These are phyloP conservation scores for Mycena sanguinolenta DNA, from an alignment of 768 basidiomycete species.

Conservation along the genomic window DNA sequence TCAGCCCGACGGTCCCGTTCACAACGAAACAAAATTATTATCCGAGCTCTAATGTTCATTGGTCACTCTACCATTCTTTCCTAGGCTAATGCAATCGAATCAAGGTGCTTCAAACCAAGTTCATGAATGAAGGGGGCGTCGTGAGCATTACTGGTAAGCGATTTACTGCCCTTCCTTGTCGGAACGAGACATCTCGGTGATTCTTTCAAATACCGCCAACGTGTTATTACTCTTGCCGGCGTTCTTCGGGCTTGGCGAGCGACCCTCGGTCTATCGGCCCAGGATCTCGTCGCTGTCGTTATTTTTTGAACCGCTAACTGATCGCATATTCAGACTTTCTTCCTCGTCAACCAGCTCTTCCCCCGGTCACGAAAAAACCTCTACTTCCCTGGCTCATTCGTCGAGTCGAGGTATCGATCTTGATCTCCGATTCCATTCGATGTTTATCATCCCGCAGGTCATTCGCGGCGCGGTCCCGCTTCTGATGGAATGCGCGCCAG, in stretches of 20 bases:
- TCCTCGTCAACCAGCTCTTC: conserved; percentile 68
- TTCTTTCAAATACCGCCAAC: not conserved
- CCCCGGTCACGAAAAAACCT: conserved; percentile 61
- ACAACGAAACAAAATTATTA: conserved; percentile 87
- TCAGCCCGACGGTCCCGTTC: conserved; percentile 79
- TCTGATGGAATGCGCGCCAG: conserved; percentile 92
- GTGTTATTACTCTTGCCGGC: not conserved
- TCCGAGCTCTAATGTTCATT: conserved; percentile 81
- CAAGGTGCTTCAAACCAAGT: conserved; percentile 91
- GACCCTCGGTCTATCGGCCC: not conserved
- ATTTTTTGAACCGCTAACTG: conserved; percentile 3
- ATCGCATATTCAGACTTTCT: conserved; percentile 71
- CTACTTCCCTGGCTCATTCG: conserved; percentile 89
- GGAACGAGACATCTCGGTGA: not conserved
- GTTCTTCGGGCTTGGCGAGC: conserved; percentile 9
- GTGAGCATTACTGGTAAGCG: conserved; percentile 80
- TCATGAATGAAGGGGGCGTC: conserved; percentile 90
- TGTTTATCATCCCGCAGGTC: conserved; percentile 57
- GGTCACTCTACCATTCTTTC: conserved; percentile 6
- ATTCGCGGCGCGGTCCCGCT: conserved; percentile 87
- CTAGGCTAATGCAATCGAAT: not conserved
- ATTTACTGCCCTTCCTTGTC: not conserved
- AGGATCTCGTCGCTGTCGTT: not conserved
- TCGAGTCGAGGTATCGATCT: conserved; percentile 71
- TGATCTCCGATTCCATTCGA: not conserved